phyloP scores from a whole-genome alignment of 768 basidiomycete species.

The Psilocybe cyanescens region DNA sequence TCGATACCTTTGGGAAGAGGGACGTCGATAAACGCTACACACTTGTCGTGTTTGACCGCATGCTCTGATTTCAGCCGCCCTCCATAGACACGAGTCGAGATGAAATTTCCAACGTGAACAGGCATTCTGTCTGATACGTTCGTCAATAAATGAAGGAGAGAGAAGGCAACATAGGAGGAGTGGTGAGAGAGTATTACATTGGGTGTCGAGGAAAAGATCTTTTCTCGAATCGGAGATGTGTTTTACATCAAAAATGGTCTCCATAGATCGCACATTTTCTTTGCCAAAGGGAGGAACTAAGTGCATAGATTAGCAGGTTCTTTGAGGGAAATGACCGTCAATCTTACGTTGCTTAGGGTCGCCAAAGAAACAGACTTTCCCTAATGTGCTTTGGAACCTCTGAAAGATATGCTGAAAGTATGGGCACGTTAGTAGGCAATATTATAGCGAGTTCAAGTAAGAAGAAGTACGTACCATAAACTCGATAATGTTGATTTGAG shows the following conservation, averaged over 20 bases:
- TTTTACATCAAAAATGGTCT: constrained; percentile 50
- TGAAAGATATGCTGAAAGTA: constrained; percentile 44
- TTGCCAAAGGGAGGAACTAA: constrained; percentile 57
- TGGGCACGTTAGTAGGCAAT: background rate
- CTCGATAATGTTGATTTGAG: constrained; percentile 51
- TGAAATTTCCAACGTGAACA: constrained; percentile 47
- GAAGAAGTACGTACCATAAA: constrained; percentile 40
- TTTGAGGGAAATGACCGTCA: background rate
- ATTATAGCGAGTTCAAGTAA: background rate
- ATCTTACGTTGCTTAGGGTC: constrained; percentile 55
- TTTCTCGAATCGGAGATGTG: constrained; percentile 31
- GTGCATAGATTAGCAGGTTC: background rate
- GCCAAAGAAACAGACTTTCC: constrained; percentile 56
- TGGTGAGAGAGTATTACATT: constrained; percentile 37
- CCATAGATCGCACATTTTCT: constrained; percentile 38
- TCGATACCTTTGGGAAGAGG: constrained; percentile 35
- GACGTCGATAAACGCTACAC: constrained; percentile 50
- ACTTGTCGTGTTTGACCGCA: constrained; percentile 30
- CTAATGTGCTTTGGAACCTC: constrained; percentile 36
- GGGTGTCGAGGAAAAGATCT: constrained; percentile 47
- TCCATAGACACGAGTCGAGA: constrained; percentile 48
- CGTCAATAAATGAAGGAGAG: background rate
- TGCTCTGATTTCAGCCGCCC: constrained; percentile 43
- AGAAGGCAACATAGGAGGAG: background rate
- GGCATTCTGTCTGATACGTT: constrained; percentile 53